Percentiles rank a stretch among this genome's conserved stretches.
phyloP scores from a whole-genome alignment of 805 yeast species.

The Soucietia sequanensis region DNA sequence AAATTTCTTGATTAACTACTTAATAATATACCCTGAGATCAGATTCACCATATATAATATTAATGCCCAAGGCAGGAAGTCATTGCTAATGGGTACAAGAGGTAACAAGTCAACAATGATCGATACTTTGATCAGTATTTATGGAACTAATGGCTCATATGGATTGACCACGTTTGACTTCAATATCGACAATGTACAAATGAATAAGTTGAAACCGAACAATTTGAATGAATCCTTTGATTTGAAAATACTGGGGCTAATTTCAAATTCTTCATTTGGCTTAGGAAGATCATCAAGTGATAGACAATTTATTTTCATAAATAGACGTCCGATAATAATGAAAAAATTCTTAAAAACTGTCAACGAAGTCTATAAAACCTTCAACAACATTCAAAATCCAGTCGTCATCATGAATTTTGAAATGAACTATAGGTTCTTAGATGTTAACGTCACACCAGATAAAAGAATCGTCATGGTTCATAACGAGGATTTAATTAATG shows the following conservation, averaged over 20 bases:
- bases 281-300: conserved; percentile 63
- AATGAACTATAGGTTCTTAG: conserved; percentile 54
- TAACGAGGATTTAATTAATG: conserved; percentile 60
- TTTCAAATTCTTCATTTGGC: conserved; percentile 80
- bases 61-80: conserved; percentile 46
- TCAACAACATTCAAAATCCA: conserved; percentile 74
- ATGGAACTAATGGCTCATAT: conserved; percentile 63
- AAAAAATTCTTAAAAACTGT: conserved; percentile 55
- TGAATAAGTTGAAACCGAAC: conserved; percentile 17
- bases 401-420: conserved; percentile 60
- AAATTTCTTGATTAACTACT: conserved; percentile 61
- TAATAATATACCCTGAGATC: conserved; percentile 56
- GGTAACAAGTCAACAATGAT: conserved; percentile 43
- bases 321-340: conserved; percentile 69
- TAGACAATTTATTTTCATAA: conserved; percentile 73
- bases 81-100: conserved; percentile 56
- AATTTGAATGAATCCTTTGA: conserved; percentile 11
- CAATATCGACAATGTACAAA: conserved; percentile 28
- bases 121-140: conserved; percentile 64
- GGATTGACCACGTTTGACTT: conserved; percentile 56
- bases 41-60: conserved; percentile 62
- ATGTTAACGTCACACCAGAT: conserved; percentile 90
- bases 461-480: conserved; percentile 72
- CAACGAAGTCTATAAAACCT: conserved; percentile 71
- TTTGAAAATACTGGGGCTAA: conserved; percentile 52